Percentiles rank a stretch among this genome's conserved stretches.
Evolutionary conservation across 2,329 filamentous ascomycete species (phyloP).

Genomic region (Trichophyton simii): DNA sequence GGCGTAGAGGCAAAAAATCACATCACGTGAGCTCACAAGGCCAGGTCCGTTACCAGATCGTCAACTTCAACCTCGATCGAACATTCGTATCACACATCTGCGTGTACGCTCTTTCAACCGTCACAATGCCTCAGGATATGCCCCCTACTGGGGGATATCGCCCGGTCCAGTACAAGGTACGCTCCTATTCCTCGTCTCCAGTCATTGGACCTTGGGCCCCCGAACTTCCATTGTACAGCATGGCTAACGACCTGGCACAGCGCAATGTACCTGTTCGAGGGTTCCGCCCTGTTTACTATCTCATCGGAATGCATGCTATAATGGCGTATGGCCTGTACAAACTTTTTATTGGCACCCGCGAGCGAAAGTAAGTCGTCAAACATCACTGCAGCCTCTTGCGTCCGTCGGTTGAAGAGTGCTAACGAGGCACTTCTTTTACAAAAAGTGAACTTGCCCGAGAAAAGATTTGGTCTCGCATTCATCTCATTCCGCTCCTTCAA

Average conservation of each 20-base stretch:
- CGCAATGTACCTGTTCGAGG: constrained; percentile 86
- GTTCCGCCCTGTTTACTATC: constrained; percentile 69
- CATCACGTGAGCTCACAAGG: constrained; percentile 6
- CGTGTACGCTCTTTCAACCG: constrained; percentile 11
- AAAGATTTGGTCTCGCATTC: constrained; percentile 96
- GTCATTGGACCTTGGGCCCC: not conserved
- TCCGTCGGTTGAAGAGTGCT: not conserved
- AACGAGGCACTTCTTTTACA: not conserved
- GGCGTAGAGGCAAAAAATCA: not conserved
- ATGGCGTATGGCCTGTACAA: constrained; percentile 90
- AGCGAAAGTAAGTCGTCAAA: constrained; percentile 62
- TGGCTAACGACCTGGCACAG: constrained; percentile 32
- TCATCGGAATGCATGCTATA: constrained; percentile 61
- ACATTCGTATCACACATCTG: constrained; percentile 12
- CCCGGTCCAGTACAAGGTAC: constrained; percentile 91
- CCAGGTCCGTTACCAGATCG: constrained; percentile 4
- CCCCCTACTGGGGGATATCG: constrained; percentile 89
- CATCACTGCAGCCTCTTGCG: not conserved
- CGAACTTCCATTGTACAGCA: not conserved
- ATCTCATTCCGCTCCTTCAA: constrained; percentile 85
- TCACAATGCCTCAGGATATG: constrained; percentile 90
- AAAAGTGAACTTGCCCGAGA: constrained; percentile 80
- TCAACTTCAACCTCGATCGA: constrained; percentile 22
- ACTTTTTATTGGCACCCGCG: constrained; percentile 66
- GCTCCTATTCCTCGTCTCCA: constrained; percentile 19